These are phyloP conservation scores for Dendrocalamus sinicus DNA, from an alignment of 176 grass and related monocot genomes.

Conservation along the genomic window DNA sequence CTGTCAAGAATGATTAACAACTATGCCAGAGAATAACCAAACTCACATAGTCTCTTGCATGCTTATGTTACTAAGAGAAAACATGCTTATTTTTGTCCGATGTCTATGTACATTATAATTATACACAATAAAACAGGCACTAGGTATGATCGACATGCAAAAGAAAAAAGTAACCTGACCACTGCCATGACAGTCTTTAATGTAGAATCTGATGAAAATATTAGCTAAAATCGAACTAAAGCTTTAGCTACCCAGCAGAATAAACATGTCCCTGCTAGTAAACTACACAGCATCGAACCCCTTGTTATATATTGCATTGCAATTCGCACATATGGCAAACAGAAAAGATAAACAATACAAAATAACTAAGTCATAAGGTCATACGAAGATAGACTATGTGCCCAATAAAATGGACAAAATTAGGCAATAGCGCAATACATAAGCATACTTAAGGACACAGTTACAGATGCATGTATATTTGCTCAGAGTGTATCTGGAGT, in stretches of 20 bases:
- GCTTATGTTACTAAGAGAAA: neutral
- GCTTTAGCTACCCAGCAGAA: neutral
- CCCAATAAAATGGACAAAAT: neutral
- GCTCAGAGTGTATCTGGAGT: neutral
- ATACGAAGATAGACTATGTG: constrained; percentile 13
- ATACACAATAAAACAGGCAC: neutral
- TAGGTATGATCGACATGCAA: neutral
- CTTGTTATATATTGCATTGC: neutral
- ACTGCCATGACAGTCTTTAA: neutral
- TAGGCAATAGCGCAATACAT: neutral
- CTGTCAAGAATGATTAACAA: neutral
- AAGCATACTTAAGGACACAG: neutral
- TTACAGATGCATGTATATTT: constrained; percentile 23
- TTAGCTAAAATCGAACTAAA: neutral
- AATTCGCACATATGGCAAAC: neutral
- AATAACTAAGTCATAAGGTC: constrained; percentile 3
- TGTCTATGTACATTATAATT: neutral
- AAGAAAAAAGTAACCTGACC: neutral
- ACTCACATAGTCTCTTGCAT: neutral
- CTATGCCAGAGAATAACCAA: neutral
- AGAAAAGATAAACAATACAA: neutral
- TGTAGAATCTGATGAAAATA: neutral
- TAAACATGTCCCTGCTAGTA: neutral
- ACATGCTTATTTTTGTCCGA: neutral
- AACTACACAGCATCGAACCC: constrained; percentile 1